phyloP scores from a whole-genome alignment of 2,329 filamentous ascomycete genomes.

The Peltaster fructicola region DNA sequence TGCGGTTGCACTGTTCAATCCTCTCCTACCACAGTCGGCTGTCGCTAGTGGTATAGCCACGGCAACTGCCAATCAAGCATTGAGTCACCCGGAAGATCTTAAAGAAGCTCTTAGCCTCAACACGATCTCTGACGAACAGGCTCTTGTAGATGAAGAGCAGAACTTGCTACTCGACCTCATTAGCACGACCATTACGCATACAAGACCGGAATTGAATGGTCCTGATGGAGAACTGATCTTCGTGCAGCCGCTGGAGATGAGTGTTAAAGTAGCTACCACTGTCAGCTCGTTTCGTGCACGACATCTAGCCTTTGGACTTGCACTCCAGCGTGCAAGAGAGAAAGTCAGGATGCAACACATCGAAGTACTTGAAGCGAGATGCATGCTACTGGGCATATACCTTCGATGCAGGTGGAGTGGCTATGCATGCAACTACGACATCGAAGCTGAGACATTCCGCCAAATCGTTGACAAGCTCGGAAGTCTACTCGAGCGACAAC shows the following conservation, averaged over 20 bases:
- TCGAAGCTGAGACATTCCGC: neutral
- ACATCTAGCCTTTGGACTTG: constrained; percentile 1
- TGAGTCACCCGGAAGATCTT: constrained; percentile 1
- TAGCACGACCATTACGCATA: neutral
- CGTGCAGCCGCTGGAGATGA: neutral
- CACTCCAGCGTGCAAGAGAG: neutral
- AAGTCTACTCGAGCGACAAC: constrained; percentile 1
- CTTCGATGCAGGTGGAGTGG: constrained; percentile 1
- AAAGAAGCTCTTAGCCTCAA: constrained; percentile 1
- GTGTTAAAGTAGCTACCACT: neutral
- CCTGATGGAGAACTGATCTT: neutral
- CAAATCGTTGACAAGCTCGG: constrained; percentile 1
- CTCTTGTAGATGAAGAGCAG: neutral
- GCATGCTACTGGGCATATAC: constrained; percentile 1
- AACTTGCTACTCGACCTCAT: neutral
- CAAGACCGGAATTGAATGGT: too few relatives aligned
- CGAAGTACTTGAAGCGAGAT: neutral
- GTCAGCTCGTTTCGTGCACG: neutral
- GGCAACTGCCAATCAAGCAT: neutral
- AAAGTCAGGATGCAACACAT: neutral
- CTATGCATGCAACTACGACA: neutral
- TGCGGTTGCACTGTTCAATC: constrained; percentile 1
- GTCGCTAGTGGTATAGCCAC: too few relatives aligned
- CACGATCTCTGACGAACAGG: constrained; percentile 1
- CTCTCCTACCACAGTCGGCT: neutral